A percentile compares a stretch with the other conserved stretches of the same genome.
Conservation (phyloP, 805 yeast genomes). For the Candida suzukii region DNA sequence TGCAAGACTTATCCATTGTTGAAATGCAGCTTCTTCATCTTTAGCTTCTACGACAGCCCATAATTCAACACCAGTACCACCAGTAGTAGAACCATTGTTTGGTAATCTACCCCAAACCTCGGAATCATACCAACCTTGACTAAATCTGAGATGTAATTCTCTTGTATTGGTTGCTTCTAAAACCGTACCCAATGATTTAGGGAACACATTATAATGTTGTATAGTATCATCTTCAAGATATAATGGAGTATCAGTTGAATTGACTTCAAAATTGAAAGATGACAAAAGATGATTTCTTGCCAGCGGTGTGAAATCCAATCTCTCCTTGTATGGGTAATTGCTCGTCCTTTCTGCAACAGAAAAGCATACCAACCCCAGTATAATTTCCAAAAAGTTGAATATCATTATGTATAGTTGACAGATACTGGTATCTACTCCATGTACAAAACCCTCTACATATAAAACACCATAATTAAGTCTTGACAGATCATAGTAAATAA, state of each 20-base stretch:
- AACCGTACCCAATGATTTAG: slow-evolving; percentile 74
- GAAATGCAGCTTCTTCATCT: slow-evolving; percentile 44
- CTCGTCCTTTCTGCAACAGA: neutral
- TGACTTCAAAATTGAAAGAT: slow-evolving; percentile 61
- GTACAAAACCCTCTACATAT: too few species aligned
- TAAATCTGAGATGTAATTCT: slow-evolving; percentile 77
- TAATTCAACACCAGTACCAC: slow-evolving; percentile 93
- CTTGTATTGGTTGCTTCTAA: slow-evolving; percentile 58
- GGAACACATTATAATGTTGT: slow-evolving; percentile 61
- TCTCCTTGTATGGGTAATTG: slow-evolving; percentile 50
- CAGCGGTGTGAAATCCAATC: slow-evolving; percentile 57
- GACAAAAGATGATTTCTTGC: slow-evolving; percentile 66
- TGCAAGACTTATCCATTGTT: slow-evolving; percentile 64
- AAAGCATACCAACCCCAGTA: neutral
- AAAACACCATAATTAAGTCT: too few species aligned
- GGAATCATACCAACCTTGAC: slow-evolving; percentile 95
- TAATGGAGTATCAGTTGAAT: slow-evolving; percentile 36
- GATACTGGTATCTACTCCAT: too few species aligned
- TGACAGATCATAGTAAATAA: too few species aligned
- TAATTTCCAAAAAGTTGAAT: neutral
- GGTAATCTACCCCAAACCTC: slow-evolving; percentile 84
- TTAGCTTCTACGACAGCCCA: slow-evolving; percentile 80
- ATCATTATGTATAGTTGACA: too few species aligned
- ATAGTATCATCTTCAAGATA: slow-evolving; percentile 14
- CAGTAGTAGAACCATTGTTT: slow-evolving; percentile 58